phyloP scores from a whole-genome alignment of 352 stramenopile genomes.

The Phytophthora ramorum region DNA sequence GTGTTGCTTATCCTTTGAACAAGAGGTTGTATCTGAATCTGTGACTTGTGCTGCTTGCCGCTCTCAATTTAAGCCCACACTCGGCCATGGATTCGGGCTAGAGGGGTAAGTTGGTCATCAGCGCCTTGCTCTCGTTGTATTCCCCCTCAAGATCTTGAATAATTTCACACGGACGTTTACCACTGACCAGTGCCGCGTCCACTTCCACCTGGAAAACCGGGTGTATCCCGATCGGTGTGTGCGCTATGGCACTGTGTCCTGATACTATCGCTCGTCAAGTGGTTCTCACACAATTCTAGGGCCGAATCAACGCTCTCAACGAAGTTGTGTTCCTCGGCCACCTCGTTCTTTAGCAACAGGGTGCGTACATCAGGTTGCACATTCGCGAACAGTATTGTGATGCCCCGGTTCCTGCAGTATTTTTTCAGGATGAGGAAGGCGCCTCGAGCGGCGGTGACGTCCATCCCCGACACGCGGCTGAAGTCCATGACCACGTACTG shows the following conservation, averaged over 20 bases:
- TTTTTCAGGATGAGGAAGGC: conserved; percentile 80
- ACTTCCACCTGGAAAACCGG: too few relatives aligned
- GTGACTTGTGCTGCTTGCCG: too few relatives aligned
- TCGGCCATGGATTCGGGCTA: too few relatives aligned
- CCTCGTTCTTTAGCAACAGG: conserved; percentile 70
- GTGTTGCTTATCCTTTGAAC: too few relatives aligned
- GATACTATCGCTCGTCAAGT: conserved; percentile 18
- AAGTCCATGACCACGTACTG: conserved; percentile 88
- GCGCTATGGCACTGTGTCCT: not conserved
- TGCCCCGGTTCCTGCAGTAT: conserved; percentile 62
- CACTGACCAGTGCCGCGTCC: too few relatives aligned
- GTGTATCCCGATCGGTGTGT: conserved; percentile 22
- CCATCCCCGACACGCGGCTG: conserved; percentile 80
- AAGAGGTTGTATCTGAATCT: too few relatives aligned
- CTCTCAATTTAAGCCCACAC: too few relatives aligned
- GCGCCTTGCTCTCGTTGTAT: too few relatives aligned
- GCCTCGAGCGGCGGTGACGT: conserved; percentile 73
- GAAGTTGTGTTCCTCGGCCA: conserved; percentile 55
- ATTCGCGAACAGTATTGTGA: conserved; percentile 63
- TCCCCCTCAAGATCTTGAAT: too few relatives aligned
- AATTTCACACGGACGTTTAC: too few relatives aligned
- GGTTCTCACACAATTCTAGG: conserved; percentile 66
- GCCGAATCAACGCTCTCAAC: conserved; percentile 58
- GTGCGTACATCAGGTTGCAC: conserved; percentile 53
- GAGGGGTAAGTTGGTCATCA: too few relatives aligned